Evolutionary conservation across 2,329 filamentous ascomycete species (phyloP).

Genomic region (Xylariales sp.): DNA sequence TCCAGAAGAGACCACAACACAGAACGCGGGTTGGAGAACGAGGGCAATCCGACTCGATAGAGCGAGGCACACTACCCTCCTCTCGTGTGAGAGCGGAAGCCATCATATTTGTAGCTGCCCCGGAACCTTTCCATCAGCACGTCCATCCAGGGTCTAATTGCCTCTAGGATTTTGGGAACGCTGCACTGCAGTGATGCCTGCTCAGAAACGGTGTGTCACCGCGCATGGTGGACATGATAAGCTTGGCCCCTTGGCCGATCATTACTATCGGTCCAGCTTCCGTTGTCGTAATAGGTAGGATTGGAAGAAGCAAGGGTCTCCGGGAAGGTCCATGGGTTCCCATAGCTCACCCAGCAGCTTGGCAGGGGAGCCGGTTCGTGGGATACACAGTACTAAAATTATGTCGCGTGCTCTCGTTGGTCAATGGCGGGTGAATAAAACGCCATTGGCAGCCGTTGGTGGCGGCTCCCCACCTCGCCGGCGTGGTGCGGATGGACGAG

Average conservation of each 20-base stretch:
- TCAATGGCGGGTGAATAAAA: background rate
- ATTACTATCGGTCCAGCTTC: conserved; percentile 16
- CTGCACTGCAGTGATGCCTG: background rate
- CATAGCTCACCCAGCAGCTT: conserved; percentile 1
- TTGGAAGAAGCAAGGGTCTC: conserved; percentile 7
- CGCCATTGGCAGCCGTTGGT: too few species aligned
- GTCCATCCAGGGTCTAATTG: conserved; percentile 3
- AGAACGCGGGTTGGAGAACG: conserved; percentile 10
- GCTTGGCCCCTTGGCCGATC: conserved; percentile 12
- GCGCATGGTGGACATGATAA: conserved; percentile 14
- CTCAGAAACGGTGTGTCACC: conserved; percentile 9
- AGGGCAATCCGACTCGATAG: conserved; percentile 10
- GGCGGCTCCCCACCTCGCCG: background rate
- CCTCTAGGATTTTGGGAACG: background rate
- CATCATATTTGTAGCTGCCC: conserved; percentile 18
- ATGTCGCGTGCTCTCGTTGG: background rate
- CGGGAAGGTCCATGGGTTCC: conserved; percentile 6
- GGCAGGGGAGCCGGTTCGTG: conserved; percentile 1
- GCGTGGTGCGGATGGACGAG: conserved; percentile 3
- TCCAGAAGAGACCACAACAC: conserved; percentile 7
- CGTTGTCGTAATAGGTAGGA: conserved; percentile 18
- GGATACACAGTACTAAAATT: background rate
- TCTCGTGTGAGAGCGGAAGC: conserved; percentile 8
- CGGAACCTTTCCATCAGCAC: background rate
- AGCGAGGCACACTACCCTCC: conserved; percentile 6